Evolutionary conservation across 805 yeast genomes (phyloP).

Genomic region (Kluyveromyces wickerhamii): DNA sequence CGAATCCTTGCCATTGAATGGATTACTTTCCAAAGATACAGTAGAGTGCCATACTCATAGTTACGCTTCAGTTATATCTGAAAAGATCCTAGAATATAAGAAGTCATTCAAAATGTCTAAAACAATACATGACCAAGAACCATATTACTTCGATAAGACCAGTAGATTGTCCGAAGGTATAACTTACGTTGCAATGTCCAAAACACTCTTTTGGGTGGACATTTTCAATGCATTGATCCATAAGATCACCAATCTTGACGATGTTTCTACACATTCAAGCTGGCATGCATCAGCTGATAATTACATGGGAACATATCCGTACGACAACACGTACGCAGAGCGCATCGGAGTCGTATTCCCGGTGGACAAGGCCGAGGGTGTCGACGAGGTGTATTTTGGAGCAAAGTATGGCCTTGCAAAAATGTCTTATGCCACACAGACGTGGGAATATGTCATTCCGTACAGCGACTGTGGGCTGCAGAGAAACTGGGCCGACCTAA

Average conservation of each 20-base stretch:
- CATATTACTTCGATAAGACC: conserved; percentile 17
- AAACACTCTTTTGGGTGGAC: conserved; percentile 40
- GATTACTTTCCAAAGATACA: too few relatives aligned
- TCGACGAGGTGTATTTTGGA: conserved; percentile 50
- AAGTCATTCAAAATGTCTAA: background rate
- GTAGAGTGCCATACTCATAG: too few relatives aligned
- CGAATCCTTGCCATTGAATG: too few relatives aligned
- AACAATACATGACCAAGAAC: conserved; percentile 6
- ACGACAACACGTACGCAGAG: conserved; percentile 19
- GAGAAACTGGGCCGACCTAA: conserved; percentile 28
- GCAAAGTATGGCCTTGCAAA: conserved; percentile 56
- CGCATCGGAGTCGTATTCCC: conserved; percentile 69
- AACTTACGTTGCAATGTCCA: conserved; percentile 49
- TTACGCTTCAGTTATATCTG: too few relatives aligned
- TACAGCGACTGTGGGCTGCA: conserved; percentile 32
- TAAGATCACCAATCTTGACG: conserved; percentile 21
- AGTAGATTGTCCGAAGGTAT: conserved; percentile 56
- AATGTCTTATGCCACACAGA: conserved; percentile 36
- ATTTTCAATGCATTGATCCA: conserved; percentile 32
- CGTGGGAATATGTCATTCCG: conserved; percentile 32
- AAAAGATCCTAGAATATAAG: background rate
- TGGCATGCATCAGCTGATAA: conserved; percentile 31
- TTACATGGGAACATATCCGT: conserved; percentile 28
- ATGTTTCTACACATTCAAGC: conserved; percentile 18
- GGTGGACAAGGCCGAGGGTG: conserved; percentile 32